Evolutionary conservation across 2,329 filamentous ascomycete species (phyloP), one percentile per base, ranked within the genome.

Genomic region (Cytospora leucostoma): DNA sequence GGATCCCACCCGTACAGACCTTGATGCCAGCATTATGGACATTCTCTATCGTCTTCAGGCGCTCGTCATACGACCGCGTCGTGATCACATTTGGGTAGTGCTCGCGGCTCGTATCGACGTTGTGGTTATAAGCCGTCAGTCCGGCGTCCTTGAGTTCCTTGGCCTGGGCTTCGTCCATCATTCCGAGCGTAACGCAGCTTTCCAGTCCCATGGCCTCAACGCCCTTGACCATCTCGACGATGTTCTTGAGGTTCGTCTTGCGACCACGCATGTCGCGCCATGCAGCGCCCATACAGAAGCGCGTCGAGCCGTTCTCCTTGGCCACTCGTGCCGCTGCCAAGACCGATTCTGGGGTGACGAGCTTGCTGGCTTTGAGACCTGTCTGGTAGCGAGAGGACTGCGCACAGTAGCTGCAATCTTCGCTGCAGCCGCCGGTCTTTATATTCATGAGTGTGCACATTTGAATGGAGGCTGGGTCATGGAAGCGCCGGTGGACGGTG

Each of bases 381-480:
- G 93, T 88, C 64, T 84, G 77, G 82, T 96, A 89, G 33, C 91
- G 88, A 7, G 91, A 92, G 5, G 92, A 93, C 76, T 96, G 92
- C 2, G 92, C 91, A 75, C 92, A 96, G 84, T 97, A 97, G 32
- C 89, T 92, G 79, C 93, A 97, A 77, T 97, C 93, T 76, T 96
- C 93, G 70, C 87, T 92, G 78, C 93, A 97, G 55, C 93, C 93
- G 61, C 93, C 93, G 10, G 92, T 96, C 75, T 97, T 97, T 81
- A 97, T 97, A 81, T 96, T 96, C 91, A 96, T 96, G 64, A 97
- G 82, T 0, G 93, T 97, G 80, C 93, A 97, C 77, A 96, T 89
- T 77, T 97, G 93, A 67, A 97, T 91, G 34, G 91, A 88, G 54
- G 88, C 82, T 7, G 93, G 91, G 72, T 91, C 85, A 78, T 96